Base-by-base conservation (phyloP, 495 filamentous ascomycete species). In the Hypoxylon crocopeplum region DNA sequence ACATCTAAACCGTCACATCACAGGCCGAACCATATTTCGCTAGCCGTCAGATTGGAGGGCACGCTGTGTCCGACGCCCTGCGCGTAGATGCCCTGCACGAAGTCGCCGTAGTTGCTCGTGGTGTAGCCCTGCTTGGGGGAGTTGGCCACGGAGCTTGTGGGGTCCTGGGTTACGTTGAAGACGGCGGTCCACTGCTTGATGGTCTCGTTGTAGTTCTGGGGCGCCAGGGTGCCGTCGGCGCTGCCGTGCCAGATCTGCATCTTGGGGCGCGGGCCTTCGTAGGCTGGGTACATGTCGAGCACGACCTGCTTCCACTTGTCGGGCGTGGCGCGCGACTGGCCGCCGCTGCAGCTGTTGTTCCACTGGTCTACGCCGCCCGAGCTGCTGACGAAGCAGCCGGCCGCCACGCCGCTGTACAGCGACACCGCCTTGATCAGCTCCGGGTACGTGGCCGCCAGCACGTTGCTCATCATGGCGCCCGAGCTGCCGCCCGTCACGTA, bases 191-290 rank as follows among this genome's bases (percentile, higher is more conserved):
- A 82, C 68, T 80, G 76, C 70, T 81, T 78, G 53, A 82, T 72
- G 42, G 67, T 62, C 68, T 83, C 79, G 22, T 75, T 60, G 27
- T 80, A 75, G 63, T 82, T 81, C 39, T 75, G 64, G 17, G 72
- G 77, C 48, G 69, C 69, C 3, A 85, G 54, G 1, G 72, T 77
- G 25, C 71, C 67, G 52, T 83, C 80, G 4, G 52, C 66, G 13
- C 71, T 79, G 20, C 80, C 80, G 59, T 84, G 81, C 63, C 70
- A 80, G 48, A 83, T 70, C 73, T 85, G 83, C 79, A 88, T 82
- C 52, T 75, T 74, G 1, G 83, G 81, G 5, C 81, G 63, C 10
- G 66, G 47, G 0, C 84, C 84, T 4, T 54, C 65, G 63, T 77
- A 78, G 4, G 66, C 73, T 0, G 72, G 75, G 63, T 83, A 82